These are phyloP conservation scores for Hirsutella rhossiliensis DNA, from an alignment of 2,329 filamentous ascomycete genomes.

Conservation along the genomic window DNA sequence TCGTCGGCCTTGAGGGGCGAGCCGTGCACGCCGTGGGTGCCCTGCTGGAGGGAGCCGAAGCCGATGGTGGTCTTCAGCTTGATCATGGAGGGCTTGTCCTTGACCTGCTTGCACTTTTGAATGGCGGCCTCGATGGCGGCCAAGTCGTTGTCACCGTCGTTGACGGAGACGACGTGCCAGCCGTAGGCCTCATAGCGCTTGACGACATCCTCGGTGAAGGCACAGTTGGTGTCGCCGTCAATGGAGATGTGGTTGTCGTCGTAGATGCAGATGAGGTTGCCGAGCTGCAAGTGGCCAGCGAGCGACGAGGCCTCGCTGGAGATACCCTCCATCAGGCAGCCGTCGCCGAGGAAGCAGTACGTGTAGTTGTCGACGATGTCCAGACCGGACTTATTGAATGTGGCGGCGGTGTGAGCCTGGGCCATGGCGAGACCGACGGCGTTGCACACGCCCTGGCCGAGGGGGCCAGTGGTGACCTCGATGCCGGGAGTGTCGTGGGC, in stretches of 20 bases:
- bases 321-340: constrained; percentile 97
- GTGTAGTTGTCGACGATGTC: constrained; percentile 93
- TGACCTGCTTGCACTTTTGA: constrained; percentile 72
- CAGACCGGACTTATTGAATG: constrained; percentile 95
- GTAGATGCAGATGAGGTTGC: constrained; percentile 93
- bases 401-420: constrained; percentile 78
- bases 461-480: constrained; percentile 95
- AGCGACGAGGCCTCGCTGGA: constrained; percentile 83
- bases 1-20: constrained; percentile 93
- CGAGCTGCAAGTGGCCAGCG: constrained; percentile 92
- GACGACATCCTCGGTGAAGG: constrained; percentile 92
- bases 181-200: constrained; percentile 96
- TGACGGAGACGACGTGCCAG: constrained; percentile 81
- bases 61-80: constrained; percentile 96
- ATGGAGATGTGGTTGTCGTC: constrained; percentile 97
- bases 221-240: constrained; percentile 89
- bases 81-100: constrained; percentile 93
- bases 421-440: constrained; percentile 96
- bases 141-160: constrained; percentile 82
- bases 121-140: constrained; percentile 81
- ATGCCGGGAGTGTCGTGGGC: constrained; percentile 91
- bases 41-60: constrained; percentile 85
- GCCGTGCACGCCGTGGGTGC: constrained; percentile 92
- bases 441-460: constrained; percentile 95
- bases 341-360: constrained; percentile 93